Evolutionary conservation across 805 yeast genomes (phyloP), one percentile per base, ranked within the genome.

Genomic region (Saturnispora kantuleensis): DNA sequence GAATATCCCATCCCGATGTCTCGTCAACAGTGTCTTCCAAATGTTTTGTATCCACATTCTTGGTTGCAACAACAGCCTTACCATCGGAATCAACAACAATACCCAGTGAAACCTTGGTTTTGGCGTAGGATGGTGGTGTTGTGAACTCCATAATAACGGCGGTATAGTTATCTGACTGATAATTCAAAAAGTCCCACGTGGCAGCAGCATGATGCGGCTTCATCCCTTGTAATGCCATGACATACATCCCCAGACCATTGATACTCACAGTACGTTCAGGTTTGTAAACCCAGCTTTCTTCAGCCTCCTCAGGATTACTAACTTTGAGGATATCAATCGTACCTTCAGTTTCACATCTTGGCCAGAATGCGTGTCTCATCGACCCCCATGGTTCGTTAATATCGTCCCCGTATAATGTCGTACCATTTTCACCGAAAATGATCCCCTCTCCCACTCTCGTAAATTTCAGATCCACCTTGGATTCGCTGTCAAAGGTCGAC

Each of bases 181-280:
- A 90, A 65, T 86, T 83, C 50, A 85, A 66, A 62, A 93, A 93
- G 66, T 90, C 93, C 98, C 98, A 93, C 17, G 87, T 67, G 49
- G 95, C 86, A 46, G 98, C 98, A 31, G 97, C 96, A 66, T 93
- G 98, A 65, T 93, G 97, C 8, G 98, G 98, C 65, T 93, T 93
- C 97, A 93, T 89, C 50, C 97, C 97, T 69, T 93, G 98, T 54
- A 87, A 68, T 6, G 98, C 98, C 90, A 85, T 81, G 44, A 90
- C 96, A 59, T 79, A 89, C 95, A 93, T 84, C 41, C 87, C 65
- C 45, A 57, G 62, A 33, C 77, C 79, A 35, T 70, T 60, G 42
- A 75, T 60, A 10, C 45, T 46, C 21, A 58, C 38, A 2, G 28
- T 33, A 32, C 45, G 35, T 44, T 44, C 39, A 13, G 38, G 8